A percentile compares a stretch with the other conserved stretches of the same genome.
These are phyloP conservation scores for Aurifilum marmelostoma DNA, from an alignment of 2,329 filamentous ascomycete species.

Conservation along the genomic window DNA sequence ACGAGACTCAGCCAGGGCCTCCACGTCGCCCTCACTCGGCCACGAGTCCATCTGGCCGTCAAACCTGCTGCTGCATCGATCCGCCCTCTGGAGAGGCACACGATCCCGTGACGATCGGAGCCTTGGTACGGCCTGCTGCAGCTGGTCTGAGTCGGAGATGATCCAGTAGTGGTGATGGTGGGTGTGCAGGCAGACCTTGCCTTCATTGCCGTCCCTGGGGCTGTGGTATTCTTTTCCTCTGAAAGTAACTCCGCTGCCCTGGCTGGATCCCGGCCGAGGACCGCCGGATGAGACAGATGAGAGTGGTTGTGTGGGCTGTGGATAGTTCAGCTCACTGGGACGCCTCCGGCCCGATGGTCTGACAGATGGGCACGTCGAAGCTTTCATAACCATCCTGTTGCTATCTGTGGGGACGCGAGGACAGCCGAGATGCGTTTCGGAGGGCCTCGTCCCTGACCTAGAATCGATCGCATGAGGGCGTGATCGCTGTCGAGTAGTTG, in stretches of 20 bases:
- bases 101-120: conserved; percentile 24
- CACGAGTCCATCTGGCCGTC: conserved; percentile 10
- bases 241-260: neutral
- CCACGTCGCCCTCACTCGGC: conserved; percentile 32
- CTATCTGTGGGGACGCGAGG: neutral
- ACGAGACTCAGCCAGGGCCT: conserved; percentile 36
- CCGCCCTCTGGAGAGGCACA: conserved; percentile 15
- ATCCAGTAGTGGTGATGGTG: conserved; percentile 67
- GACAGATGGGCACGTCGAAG: neutral
- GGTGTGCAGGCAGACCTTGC: conserved; percentile 54
- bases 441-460: conserved; percentile 11
- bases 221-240: conserved; percentile 4
- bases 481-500: conserved; percentile 4
- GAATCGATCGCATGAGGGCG: conserved; percentile 8
- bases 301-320: neutral
- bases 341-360: neutral
- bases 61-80: neutral
- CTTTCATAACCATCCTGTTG: neutral
- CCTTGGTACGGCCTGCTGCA: conserved; percentile 13
- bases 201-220: neutral
- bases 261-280: neutral
- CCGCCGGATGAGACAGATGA: neutral
- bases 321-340: neutral
- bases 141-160: conserved; percentile 17
- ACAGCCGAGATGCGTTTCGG: conserved; percentile 9